phyloP scores from a whole-genome alignment of 225 moss, liverwort and hornwort genomes.

The Marchantia paleacea region DNA sequence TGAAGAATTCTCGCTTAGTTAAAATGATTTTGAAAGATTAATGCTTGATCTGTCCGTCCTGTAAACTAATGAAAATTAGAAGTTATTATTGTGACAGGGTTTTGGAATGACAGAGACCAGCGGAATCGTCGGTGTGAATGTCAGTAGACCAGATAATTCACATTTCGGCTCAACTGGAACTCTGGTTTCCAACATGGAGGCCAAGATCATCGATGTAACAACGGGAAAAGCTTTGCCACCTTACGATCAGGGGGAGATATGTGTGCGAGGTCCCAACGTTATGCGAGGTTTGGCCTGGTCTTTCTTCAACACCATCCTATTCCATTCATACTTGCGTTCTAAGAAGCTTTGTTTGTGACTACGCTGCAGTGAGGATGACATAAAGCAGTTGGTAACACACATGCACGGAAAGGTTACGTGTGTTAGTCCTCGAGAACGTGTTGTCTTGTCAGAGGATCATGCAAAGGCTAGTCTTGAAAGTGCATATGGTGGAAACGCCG shows the following conservation, averaged over 20 bases:
- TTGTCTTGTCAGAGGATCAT: no score
- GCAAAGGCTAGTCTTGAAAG: no score
- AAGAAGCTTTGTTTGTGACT: neutral
- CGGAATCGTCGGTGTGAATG: slow-evolving; percentile 25
- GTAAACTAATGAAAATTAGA: no score
- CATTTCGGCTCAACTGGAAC: slow-evolving; percentile 42
- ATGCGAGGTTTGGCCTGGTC: slow-evolving; percentile 37
- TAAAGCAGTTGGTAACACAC: no score
- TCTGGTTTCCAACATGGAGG: slow-evolving; percentile 41
- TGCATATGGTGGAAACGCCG: no score
- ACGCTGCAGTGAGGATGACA: no score
- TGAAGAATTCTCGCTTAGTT: no score
- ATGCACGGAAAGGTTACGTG: no score
- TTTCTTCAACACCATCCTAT: neutral
- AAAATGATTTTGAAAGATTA: no score
- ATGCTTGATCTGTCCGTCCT: no score
- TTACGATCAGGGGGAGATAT: slow-evolving; percentile 40
- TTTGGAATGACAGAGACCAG: slow-evolving; percentile 49
- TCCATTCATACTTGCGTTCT: neutral
- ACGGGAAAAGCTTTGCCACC: slow-evolving; percentile 39
- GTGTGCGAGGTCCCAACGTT: slow-evolving; percentile 39
- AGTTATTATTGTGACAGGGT: slow-evolving; percentile 28
- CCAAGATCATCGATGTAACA: slow-evolving; percentile 26
- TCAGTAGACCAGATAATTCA: slow-evolving; percentile 24
- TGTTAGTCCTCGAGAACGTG: no score